Conservation (phyloP, 768 basidiomycete genomes). For the Pleurotus tuber-regium region DNA sequence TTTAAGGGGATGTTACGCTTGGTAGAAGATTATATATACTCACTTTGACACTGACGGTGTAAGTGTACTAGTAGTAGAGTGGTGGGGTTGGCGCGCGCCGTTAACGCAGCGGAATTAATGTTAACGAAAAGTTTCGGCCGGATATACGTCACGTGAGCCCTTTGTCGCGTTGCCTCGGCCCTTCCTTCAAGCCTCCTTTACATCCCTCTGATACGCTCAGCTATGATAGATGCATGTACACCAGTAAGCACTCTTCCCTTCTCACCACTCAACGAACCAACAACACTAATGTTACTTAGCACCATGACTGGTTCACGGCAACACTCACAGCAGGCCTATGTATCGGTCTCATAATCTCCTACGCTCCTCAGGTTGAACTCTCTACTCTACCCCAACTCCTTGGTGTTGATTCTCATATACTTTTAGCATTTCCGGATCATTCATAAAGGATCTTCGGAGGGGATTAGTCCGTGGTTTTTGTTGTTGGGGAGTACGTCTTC, state of each 20-base stretch:
- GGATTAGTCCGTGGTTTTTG: slow-evolving; percentile 90
- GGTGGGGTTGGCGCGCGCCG: too few species aligned
- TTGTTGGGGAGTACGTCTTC: slow-evolving; percentile 85
- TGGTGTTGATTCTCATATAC: neutral
- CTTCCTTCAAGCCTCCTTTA: too few species aligned
- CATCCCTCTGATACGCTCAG: too few species aligned
- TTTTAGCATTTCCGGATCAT: slow-evolving; percentile 79
- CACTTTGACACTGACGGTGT: too few species aligned
- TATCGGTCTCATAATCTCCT: slow-evolving; percentile 76
- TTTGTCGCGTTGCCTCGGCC: too few species aligned
- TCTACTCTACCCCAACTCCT: too few species aligned
- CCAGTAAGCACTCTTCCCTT: neutral
- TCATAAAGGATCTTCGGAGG: slow-evolving; percentile 72
- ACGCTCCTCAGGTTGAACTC: slow-evolving; percentile 81
- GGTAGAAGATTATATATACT: too few species aligned
- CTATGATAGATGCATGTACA: neutral
- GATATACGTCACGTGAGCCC: too few species aligned
- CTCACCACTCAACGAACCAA: neutral
- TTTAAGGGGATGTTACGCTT: too few species aligned
- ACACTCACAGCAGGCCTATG: slow-evolving; percentile 63
- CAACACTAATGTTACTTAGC: slow-evolving; percentile 39
- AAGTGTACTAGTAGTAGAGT: too few species aligned
- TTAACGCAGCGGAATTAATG: too few species aligned
- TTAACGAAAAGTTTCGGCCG: too few species aligned
- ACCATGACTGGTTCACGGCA: slow-evolving; percentile 72